phyloP scores from a whole-genome alignment of 768 basidiomycete genomes.

The Boletus coccyginus region DNA sequence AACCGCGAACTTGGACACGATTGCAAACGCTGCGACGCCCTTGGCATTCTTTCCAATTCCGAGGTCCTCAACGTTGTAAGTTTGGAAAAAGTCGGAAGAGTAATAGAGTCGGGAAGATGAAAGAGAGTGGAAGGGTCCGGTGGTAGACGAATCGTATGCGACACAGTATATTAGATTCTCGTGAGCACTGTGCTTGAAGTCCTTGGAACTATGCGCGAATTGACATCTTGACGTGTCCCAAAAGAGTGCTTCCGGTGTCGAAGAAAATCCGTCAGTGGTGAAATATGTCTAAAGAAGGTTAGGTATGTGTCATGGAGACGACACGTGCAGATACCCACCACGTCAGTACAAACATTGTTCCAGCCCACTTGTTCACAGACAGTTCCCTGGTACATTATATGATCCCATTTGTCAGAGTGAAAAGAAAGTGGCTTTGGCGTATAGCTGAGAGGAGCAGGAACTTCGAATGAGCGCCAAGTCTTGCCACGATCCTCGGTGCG shows the following conservation, averaged over 20 bases:
- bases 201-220: slow-evolving; percentile 84
- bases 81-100: slow-evolving; percentile 79
- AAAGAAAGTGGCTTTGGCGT: slow-evolving; percentile 74
- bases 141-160: slow-evolving; percentile 66
- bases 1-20: slow-evolving; percentile 89
- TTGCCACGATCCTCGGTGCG: slow-evolving; percentile 85
- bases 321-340: slow-evolving; percentile 40
- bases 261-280: slow-evolving; percentile 79
- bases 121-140: slow-evolving; percentile 42
- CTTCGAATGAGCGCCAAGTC: slow-evolving; percentile 80
- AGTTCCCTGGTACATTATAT: slow-evolving; percentile 79
- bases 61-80: slow-evolving; percentile 70
- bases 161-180: slow-evolving; percentile 85
- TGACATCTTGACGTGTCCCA: slow-evolving; percentile 74
- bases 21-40: slow-evolving; percentile 91
- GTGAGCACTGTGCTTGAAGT: slow-evolving; percentile 78
- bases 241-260: slow-evolving; percentile 56
- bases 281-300: slow-evolving; percentile 68
- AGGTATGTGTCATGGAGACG: slow-evolving; percentile 1
- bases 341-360: slow-evolving; percentile 64
- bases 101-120: slow-evolving; percentile 72
- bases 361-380: slow-evolving; percentile 55
- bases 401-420: slow-evolving; percentile 78
- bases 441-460: slow-evolving; percentile 48
- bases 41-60: slow-evolving; percentile 82